A percentile compares a stretch with the other conserved stretches of the same genome.
phyloP scores from a whole-genome alignment of 1,284 basidiomycete genomes.

The Thelephora terrestris region DNA sequence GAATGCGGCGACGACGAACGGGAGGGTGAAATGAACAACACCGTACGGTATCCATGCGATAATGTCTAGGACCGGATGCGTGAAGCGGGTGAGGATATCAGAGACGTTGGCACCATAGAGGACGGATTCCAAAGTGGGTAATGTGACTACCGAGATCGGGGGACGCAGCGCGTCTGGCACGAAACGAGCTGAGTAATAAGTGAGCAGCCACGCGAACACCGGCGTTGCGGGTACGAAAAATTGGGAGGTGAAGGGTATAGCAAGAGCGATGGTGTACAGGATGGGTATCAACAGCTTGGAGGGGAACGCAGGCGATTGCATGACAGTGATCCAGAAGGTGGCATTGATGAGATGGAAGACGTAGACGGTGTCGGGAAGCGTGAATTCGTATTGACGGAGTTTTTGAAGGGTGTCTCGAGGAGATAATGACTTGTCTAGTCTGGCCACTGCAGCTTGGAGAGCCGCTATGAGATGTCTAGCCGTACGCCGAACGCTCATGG shows the following conservation, averaged over 20 bases:
- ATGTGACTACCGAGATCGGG: constrained; percentile 80
- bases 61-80: constrained; percentile 86
- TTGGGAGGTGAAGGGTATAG: constrained; percentile 85
- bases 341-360: constrained; percentile 58
- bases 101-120: constrained; percentile 96
- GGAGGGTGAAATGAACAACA: constrained; percentile 79
- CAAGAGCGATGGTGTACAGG: constrained; percentile 57
- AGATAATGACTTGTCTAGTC: constrained; percentile 70
- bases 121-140: constrained; percentile 91
- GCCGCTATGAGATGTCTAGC: constrained; percentile 33
- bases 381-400: constrained; percentile 52
- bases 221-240: constrained; percentile 89
- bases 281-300: constrained; percentile 77
- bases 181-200: constrained; percentile 82
- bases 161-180: constrained; percentile 73
- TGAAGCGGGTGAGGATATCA: constrained; percentile 90
- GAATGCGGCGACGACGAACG: constrained; percentile 71
- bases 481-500: too few relatives aligned
- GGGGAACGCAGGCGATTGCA: constrained; percentile 63
- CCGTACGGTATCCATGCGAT: constrained; percentile 97
- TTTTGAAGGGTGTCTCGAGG: constrained; percentile 60
- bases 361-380: constrained; percentile 49
- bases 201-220: constrained; percentile 76
- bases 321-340: constrained; percentile 69
- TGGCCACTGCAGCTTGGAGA: constrained; percentile 46